Percentiles rank a stretch among this genome's conserved stretches.
Evolutionary conservation across 768 basidiomycete genomes (phyloP).

Genomic region (Psilocybe cyanescens): DNA sequence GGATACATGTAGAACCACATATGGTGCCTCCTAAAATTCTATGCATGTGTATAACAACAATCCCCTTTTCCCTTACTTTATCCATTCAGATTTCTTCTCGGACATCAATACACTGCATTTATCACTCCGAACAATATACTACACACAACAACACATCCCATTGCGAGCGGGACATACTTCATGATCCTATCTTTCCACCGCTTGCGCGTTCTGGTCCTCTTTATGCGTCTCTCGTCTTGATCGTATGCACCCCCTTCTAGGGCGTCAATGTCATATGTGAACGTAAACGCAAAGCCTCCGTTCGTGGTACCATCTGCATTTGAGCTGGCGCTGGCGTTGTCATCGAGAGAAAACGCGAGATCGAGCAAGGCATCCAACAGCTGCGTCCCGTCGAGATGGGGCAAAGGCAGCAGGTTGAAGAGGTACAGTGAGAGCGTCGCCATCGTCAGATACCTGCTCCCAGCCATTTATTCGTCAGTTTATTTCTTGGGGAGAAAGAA

Average conservation of each 20-base stretch:
- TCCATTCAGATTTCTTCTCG: not conserved
- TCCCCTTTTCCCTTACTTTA: constrained; percentile 3
- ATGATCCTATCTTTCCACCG: constrained; percentile 26
- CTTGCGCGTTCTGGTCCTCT: constrained; percentile 7
- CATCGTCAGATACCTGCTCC: constrained; percentile 58
- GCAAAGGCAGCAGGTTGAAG: constrained; percentile 81
- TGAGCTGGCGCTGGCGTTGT: not conserved
- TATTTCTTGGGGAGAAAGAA: not conserved
- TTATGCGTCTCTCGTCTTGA: not conserved
- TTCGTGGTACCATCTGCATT: no score
- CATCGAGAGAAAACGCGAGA: not conserved
- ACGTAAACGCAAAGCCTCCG: not conserved
- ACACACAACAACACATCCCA: constrained; percentile 5
- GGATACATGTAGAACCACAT: constrained; percentile 24
- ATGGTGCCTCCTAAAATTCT: constrained; percentile 27
- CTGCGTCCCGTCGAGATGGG: constrained; percentile 71
- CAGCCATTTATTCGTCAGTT: no score
- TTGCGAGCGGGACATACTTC: constrained; percentile 23
- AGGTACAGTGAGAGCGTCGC: constrained; percentile 80
- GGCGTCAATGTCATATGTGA: constrained; percentile 36
- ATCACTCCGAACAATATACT: constrained; percentile 16
- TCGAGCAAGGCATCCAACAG: constrained; percentile 43
- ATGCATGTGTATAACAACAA: constrained; percentile 35
- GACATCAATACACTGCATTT: constrained; percentile 3
- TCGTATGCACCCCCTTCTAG: constrained; percentile 22